Base-by-base conservation (phyloP, 352 stramenopile genomes). In the Pythium dissotocum region DNA sequence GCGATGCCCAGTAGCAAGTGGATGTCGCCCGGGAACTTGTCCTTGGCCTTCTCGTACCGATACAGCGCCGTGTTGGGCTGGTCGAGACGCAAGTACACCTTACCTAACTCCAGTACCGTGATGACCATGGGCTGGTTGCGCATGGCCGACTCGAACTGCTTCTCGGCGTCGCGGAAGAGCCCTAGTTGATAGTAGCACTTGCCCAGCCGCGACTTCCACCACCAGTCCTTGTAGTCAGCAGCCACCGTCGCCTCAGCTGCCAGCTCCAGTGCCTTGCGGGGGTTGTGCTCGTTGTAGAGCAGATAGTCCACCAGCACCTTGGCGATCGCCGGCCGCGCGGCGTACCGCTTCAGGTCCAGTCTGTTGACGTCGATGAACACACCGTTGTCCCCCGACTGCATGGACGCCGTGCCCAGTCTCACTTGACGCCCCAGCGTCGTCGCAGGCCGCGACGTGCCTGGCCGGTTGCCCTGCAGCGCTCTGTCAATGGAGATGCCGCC, bases 181-280 rank as follows among this genome's bases (percentile, higher is more conserved):
- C 94, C 90, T 6, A 98, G 74, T 63, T 97, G 92, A 72, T 98
- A 98, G 80, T 98, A 98, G 77, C 91, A 98, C 70, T 98, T 97
- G 40, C 91, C 94, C 18, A 98, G 70, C 9, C 91, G 80, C n/a
- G 85, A 82, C 69, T 98, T 98, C 94, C 94, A 98, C 90, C 90
- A 98, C 94, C 94, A 98, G 72, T 97, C 89, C 69, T 97, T 94
- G 71, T 94, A 98, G 42, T 96, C 89, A 4, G 78, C 81, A 6
- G 79, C 87, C 24, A 94, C 84, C 0, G 91, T 98, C 16, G 89
- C 94, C 65, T 97, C 91, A 3, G 93, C 89, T 28, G 90, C 91
- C 9, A 98, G 81, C 71, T 98, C 93, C 8, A 98, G 76, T 7
- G 91, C 94, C 59, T 97, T 98, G 52, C 91, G 76, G 4, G 91